These are phyloP conservation scores for Zoysia japonica DNA, from an alignment of 176 grass and related monocot species.

Conservation along the genomic window DNA sequence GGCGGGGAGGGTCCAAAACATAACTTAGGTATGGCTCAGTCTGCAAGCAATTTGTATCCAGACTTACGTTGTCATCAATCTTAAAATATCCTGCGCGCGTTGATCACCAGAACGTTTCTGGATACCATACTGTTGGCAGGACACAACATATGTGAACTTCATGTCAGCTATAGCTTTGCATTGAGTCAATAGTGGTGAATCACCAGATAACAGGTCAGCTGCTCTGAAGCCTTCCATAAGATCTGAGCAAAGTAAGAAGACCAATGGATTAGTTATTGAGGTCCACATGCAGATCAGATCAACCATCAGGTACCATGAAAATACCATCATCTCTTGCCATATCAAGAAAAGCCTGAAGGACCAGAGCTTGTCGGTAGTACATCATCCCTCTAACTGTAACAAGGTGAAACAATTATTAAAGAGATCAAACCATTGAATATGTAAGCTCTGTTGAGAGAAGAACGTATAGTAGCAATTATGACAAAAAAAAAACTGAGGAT, in stretches of 20 bases:
- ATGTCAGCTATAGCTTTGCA: constrained; percentile 97
- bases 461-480: background rate
- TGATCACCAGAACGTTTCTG: constrained; percentile 79
- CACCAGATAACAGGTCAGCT: constrained; percentile 61
- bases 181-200: constrained; percentile 66
- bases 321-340: constrained; percentile 90
- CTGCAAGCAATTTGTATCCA: background rate
- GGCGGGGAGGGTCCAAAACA: too few species aligned
- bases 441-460: background rate
- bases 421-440: background rate
- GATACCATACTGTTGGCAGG: constrained; percentile 97
- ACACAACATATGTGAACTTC: constrained; percentile 98
- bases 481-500: constrained; percentile 23
- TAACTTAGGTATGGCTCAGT: too few species aligned
- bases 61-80: constrained; percentile 86
- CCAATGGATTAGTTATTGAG: constrained; percentile 4
- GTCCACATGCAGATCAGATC: constrained; percentile 18
- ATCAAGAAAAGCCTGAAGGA: constrained; percentile 94
- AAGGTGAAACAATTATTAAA: constrained; percentile 29
- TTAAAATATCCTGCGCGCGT: constrained; percentile 82
- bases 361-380: constrained; percentile 97
- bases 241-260: constrained; percentile 55
- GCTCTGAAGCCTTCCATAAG: constrained; percentile 95
- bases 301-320: constrained; percentile 2
- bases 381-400: constrained; percentile 93